A percentile compares a stretch with the other conserved stretches of the same genome.
Conservation (phyloP, 257 asterid genomes). For the Solanum pinnatisectum region DNA sequence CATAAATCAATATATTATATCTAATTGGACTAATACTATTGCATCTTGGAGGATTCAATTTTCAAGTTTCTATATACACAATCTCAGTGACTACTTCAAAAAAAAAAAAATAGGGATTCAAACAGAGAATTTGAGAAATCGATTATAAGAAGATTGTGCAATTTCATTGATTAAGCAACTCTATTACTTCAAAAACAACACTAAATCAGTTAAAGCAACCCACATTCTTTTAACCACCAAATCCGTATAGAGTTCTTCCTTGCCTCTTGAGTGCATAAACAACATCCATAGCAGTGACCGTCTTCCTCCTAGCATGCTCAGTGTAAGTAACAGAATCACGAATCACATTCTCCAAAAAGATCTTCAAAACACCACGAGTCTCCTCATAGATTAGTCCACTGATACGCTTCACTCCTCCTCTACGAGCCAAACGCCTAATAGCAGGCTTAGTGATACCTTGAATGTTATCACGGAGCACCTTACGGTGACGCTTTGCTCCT, state of each 20-base stretch:
- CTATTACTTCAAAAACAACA: not conserved
- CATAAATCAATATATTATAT: not conserved
- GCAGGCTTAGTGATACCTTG: conserved; percentile 29
- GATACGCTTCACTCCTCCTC: conserved; percentile 30
- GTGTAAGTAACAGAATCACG: conserved; percentile 30
- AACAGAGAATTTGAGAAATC: not conserved
- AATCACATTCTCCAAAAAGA: conserved; percentile 20
- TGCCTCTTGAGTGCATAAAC: conserved; percentile 26
- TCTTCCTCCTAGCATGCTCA: conserved; percentile 27
- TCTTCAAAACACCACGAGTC: conserved; percentile 26
- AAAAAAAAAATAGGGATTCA: not conserved
- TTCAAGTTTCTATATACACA: not conserved
- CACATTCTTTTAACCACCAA: conserved; percentile 13
- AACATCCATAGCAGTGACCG: conserved; percentile 29
- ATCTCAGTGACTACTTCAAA: too few relatives aligned
- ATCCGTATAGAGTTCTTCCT: conserved; percentile 22
- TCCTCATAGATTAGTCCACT: conserved; percentile 21
- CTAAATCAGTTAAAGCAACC: not conserved
- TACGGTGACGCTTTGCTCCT: conserved; percentile 27
- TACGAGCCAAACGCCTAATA: conserved; percentile 22
- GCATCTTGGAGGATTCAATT: not conserved
- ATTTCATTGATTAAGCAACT: not conserved
- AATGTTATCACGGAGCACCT: conserved; percentile 23
- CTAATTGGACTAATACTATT: not conserved
- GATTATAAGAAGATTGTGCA: not conserved